Base-by-base conservation (phyloP, 768 basidiomycete species). In the Termitomyces sp. region DNA sequence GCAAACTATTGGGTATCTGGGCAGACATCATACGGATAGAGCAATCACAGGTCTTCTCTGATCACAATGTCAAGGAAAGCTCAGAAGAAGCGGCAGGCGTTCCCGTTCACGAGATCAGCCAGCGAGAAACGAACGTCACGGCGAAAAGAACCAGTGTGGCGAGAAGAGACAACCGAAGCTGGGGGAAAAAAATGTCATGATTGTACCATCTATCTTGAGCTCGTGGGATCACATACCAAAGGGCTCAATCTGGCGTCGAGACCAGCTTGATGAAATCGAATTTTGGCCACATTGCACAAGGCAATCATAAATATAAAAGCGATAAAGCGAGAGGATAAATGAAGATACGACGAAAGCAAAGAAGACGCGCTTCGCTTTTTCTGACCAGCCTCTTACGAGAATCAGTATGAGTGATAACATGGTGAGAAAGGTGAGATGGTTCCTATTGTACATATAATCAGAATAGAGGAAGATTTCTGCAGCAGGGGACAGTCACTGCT, bases 281-380 rank as follows among this genome's bases (percentile, higher is more conserved):
- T 56, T 43, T 69, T 74, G n/a, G 76, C 75, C 25, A 68, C 65
- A 55, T 62, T 69, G 67, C 71, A 76, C 34, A 75, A 74, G 1
- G 72, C 71, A n/a, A 76, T 71, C 72, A 72, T 74, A 56, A 77
- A 77, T n/a, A 75, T 57, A 58, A 77, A 76, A 12, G 74, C 74
- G 8, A 75, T 0, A 48, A 29, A 68, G 60, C 2, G 76, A 76
- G 1, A 67, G 52, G 2, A 68, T 50, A 57, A 75, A 72, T 0
- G 77, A 71, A 3, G 62, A 60, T 66, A 68, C 66, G n/a, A 68
- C 67, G 4, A 72, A 69, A 38, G 71, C 31, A 34, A 63, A 60
- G 48, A 76, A 74, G 7, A 74, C 61, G 29, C 65, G 69, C 42
- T 72, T 70, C 9, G 69, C 68, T 64, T 65, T 70, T 38, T 62